Conservation (phyloP, 306 rosid genomes). For the Acacia confusa region DNA sequence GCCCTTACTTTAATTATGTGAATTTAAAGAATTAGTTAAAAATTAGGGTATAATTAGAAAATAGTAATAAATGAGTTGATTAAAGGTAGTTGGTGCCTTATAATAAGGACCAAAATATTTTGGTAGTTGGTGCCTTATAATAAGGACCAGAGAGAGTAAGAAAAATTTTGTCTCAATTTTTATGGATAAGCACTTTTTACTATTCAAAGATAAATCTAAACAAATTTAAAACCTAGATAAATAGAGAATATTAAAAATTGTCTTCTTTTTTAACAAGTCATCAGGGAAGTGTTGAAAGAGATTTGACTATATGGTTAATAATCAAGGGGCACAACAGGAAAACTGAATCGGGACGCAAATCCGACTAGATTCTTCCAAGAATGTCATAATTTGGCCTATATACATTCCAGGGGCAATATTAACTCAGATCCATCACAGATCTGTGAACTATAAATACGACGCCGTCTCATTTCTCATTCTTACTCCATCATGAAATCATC, state of each 20-base stretch:
- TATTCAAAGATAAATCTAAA: too few relatives aligned
- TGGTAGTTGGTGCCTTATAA: too few relatives aligned
- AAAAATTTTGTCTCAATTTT: too few relatives aligned
- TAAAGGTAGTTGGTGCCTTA: too few relatives aligned
- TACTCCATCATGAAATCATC: constrained; percentile 42
- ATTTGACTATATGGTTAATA: not conserved
- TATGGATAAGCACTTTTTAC: too few relatives aligned
- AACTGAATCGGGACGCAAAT: constrained; percentile 28
- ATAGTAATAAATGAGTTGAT: too few relatives aligned
- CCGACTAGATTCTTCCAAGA: constrained; percentile 23
- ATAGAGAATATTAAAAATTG: not conserved
- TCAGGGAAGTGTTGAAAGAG: not conserved
- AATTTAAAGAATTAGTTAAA: too few relatives aligned
- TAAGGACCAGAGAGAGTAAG: too few relatives aligned
- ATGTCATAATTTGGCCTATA: constrained; percentile 29
- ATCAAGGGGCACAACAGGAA: not conserved
- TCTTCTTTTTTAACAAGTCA: not conserved
- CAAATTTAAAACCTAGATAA: too few relatives aligned
- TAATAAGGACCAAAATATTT: too few relatives aligned
- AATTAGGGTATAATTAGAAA: too few relatives aligned
- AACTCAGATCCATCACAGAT: not conserved
- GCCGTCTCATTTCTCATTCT: constrained; percentile 26
- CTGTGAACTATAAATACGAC: constrained; percentile 39
- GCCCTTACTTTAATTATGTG: too few relatives aligned
- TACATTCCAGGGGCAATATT: constrained; percentile 19